Evolutionary conservation across 2,329 filamentous ascomycete genomes (phyloP), one percentile per base, ranked within the genome.

Genomic region (Pseudocercospora cruenta): DNA sequence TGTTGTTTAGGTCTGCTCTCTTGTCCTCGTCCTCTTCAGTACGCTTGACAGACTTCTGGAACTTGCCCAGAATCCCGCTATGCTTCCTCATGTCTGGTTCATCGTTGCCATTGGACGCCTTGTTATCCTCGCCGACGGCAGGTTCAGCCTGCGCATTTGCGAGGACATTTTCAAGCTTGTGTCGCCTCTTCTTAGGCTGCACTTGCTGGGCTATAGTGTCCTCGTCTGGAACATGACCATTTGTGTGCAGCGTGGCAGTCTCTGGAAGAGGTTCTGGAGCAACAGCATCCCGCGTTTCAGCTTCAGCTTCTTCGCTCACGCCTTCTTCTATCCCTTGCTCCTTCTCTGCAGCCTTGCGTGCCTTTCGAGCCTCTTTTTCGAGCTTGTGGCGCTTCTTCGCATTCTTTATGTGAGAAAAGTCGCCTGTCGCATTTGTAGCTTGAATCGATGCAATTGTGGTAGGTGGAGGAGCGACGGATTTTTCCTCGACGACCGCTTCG

Each of bases 111-210:
- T 67, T 70, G 16, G 78, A 76, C 55, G 71, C 71, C 28, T 80
- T 77, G 0, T 75, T 70, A 19, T 71, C 71, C 31, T 80, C 77
- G 0, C 75, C 70, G n/a, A 76, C 68, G 22, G 79, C 76, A 0
- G 73, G 69, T 16, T 77, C 72, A 1, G 78, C 73, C 3, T 70
- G 70, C 8, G 21, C 43, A 70, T 60, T 59, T 39, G 33, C 63
- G 4, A 76, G 51, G 3, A 71, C 68, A 36, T 70, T 74, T 3
- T 79, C 77, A 10, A 80, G 71, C 63, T 82, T 81, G 51, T 83
- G 78, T 3, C 83, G 79, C 65, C 82, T 78, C 66, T 83, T 83
- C 33, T 88, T 77, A 0, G 86, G 85, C 59, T 70, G 51, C 22
- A 36, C 64, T n/a, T 47, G 33, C 12, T 61, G 31, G 4, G 2